These are phyloP conservation scores for Diutina mesorugosa DNA, from an alignment of 1,139 yeast genomes.

Conservation along the genomic window DNA sequence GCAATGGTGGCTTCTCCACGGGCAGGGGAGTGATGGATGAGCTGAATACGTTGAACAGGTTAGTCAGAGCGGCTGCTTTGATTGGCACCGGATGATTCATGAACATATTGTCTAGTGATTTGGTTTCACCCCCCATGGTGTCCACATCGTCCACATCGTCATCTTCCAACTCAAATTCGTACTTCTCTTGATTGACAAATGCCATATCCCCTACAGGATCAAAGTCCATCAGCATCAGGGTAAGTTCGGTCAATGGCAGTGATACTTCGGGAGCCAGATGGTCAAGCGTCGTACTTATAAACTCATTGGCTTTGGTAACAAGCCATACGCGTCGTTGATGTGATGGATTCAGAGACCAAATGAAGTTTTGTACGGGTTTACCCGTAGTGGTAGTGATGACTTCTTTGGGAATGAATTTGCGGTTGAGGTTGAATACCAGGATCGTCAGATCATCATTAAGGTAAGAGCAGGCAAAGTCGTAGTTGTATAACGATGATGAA, in stretches of 20 bases:
- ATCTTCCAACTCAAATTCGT: conserved; percentile 21
- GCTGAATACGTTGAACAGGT: not conserved
- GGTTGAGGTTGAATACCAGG: conserved; percentile 57
- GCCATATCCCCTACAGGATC: conserved; percentile 37
- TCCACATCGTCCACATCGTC: conserved; percentile 1
- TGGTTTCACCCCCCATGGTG: conserved; percentile 1
- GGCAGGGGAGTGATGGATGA: not conserved
- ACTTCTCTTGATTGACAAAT: conserved; percentile 39
- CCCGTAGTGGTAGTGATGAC: conserved; percentile 43
- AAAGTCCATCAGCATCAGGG: conserved; percentile 33
- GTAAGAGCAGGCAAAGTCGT: conserved; percentile 69
- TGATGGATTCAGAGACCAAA: conserved; percentile 23
- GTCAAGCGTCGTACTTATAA: conserved; percentile 39
- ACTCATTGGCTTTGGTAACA: conserved; percentile 32
- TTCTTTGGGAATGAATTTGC: conserved; percentile 68
- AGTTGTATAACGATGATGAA: conserved; percentile 18
- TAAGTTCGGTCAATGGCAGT: conserved; percentile 24
- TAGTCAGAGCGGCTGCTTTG: not conserved
- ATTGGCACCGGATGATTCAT: not conserved
- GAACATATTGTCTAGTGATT: not conserved
- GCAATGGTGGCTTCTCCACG: not conserved
- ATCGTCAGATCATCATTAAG: conserved; percentile 66
- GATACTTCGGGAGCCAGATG: conserved; percentile 13
- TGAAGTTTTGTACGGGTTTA: conserved; percentile 29
- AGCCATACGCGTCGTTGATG: conserved; percentile 24